phyloP scores from a whole-genome alignment of 345 rosid species.

The Psidium guajava region DNA sequence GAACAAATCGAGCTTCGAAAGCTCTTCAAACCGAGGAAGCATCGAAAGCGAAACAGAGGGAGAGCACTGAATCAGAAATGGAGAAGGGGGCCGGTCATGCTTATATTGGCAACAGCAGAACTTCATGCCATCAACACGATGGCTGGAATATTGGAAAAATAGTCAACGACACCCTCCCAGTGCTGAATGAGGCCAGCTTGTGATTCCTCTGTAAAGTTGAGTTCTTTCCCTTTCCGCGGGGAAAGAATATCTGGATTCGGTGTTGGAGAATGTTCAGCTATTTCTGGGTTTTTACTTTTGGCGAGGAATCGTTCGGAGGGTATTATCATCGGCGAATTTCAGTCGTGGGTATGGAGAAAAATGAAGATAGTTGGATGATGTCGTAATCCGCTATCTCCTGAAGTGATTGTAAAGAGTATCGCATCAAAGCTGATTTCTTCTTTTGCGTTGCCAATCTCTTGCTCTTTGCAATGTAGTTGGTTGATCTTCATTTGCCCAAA shows the following conservation, averaged over 20 bases:
- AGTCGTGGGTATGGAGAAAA: not conserved
- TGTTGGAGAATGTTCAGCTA: not conserved
- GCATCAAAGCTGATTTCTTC: slow-evolving; percentile 1
- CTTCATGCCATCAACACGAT: too few species aligned
- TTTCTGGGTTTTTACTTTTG: not conserved
- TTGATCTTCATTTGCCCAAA: not conserved
- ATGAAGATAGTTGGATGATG: not conserved
- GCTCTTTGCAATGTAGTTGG: not conserved
- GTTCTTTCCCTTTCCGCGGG: not conserved
- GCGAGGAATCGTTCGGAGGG: not conserved
- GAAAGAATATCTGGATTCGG: not conserved
- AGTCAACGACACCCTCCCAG: too few species aligned
- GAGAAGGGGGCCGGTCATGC: too few species aligned
- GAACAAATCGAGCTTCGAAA: slow-evolving; percentile 24
- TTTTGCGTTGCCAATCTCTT: not conserved
- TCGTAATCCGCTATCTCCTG: not conserved
- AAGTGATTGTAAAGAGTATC: not conserved
- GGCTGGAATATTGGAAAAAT: too few species aligned
- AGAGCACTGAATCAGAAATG: too few species aligned
- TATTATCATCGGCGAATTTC: not conserved
- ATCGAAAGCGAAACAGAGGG: slow-evolving; percentile 19
- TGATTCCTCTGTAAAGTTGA: not conserved
- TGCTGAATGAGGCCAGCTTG: too few species aligned
- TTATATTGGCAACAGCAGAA: too few species aligned
- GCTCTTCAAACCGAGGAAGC: slow-evolving; percentile 18